phyloP scores from a whole-genome alignment of 495 filamentous ascomycete genomes.

The Tuber calosporum region DNA sequence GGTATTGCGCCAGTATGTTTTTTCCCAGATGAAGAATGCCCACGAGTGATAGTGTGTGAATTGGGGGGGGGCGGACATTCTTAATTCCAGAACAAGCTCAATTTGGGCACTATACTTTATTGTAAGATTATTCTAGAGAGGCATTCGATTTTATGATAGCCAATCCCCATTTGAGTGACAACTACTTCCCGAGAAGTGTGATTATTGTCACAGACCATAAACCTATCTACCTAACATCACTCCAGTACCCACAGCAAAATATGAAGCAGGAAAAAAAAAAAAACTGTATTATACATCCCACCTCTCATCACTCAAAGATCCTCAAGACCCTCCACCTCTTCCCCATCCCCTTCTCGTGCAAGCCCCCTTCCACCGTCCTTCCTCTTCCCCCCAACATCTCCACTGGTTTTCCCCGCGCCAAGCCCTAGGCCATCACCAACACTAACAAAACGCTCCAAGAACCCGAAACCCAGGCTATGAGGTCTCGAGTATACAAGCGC shows the following conservation, averaged over 20 bases:
- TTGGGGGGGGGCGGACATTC: neutral
- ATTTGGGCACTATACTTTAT: neutral
- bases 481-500: neutral
- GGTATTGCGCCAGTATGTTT: neutral
- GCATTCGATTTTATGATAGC: neutral
- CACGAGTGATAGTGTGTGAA: neutral
- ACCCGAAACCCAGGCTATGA: neutral
- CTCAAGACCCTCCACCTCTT: slow-evolving; percentile 10
- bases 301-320: slow-evolving; percentile 22
- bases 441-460: neutral
- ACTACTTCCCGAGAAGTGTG: neutral
- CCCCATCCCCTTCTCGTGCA: neutral
- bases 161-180: neutral
- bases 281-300: neutral
- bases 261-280: neutral
- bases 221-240: neutral
- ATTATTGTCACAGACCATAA: neutral
- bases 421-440: neutral
- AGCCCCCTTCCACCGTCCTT: neutral
- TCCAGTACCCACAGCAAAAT: neutral
- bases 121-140: slow-evolving; percentile 2
- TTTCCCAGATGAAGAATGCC: neutral
- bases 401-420: neutral
- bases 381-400: neutral
- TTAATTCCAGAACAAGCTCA: neutral